Base-by-base conservation (phyloP, 306 rosid species). In the Casuarina equisetifolia region DNA sequence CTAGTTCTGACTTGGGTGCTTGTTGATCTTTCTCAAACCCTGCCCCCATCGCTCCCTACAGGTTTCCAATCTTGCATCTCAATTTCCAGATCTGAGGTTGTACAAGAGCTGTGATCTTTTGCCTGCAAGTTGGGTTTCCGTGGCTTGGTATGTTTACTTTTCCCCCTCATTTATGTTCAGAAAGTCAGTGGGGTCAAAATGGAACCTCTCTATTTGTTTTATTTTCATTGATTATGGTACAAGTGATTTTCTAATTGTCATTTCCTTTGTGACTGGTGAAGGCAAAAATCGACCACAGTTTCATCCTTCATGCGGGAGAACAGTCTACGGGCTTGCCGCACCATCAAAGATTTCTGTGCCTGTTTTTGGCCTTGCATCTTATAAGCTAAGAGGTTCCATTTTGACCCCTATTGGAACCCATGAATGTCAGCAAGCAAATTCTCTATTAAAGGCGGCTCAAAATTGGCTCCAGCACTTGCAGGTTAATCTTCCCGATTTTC, bases 71-170 rank as follows among this genome's bases (percentile, higher is more conserved):
- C 96, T 90, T 68, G 92, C 91, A 15, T 76, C 82, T 57, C 74
- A 83, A 58, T 87, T 85, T 76, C 91, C 90, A 6, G 66, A 61
- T 40, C 79, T 90, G 25, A 82, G 61, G 46, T 78, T 68, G 72
- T 76, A 78, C 78, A 85, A 79, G 55, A 90, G 96, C 63, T 85
- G 75, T 76, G 96, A 90, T 25, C 74, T 90, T 69, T 57, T 79
- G 35, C 90, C 90, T 20, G 10, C 69, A 12, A 90, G 96, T 67
- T 90, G 96, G 92, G 57, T 90, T 70, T 88, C 88, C 35, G 92
- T 90, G 16, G 91, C 96, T 20, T 90, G 96, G 96, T 88, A 82
- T 49, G 59, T 53, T 67, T 13, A 40, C 58, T 15, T 59, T 58
- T 38, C 0, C 20, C 0, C 7, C 32, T 0, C 0, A 6, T 49